Evolutionary conservation across 768 basidiomycete species (phyloP), one percentile per base, ranked within the genome.

Genomic region (Boletales sp.): DNA sequence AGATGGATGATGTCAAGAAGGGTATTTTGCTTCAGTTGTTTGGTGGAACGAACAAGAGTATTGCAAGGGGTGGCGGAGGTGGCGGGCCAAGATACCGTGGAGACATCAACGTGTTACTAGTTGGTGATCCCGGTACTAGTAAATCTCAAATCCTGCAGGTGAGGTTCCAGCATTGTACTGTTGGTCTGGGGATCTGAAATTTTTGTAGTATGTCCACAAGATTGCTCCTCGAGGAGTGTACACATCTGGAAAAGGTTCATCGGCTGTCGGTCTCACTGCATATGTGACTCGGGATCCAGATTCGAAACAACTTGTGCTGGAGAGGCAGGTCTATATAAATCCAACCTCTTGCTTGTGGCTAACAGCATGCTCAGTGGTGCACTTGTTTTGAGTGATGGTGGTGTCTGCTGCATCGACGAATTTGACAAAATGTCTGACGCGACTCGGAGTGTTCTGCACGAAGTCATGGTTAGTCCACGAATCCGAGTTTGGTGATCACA

Each of bases 381-480:
- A 0, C 82, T 97, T 11, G 94, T 96, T 2, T 71, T 97, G 52
- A 91, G 89, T 64, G 95, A 97, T 57, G 95, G 95, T 2, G 95
- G 94, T 66, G 93, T 97, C 5, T 97, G 94, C 66, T 98, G 95
- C 64, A 98, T 98, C 57, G 95, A 98, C 59, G 95, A 98, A 70
- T 98, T 99, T 59, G 96, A 99, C 73, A 99, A 99, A 70, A 99
- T 99, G 96, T 94, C 94, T 33, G 87, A 97, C 53, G 83, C 90
- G 5, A 98, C 96, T 39, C 86, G 96, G 41, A 97, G 96, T 64
- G 95, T 98, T 9, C 81, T 99, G 40, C 96, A 99, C 70, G 95
- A 98, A 82, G 94, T 96, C 14, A 98, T 98, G 95, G 90, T 91
- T 56, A 46, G 77, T 57, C 46, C 53, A 19, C 18, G 39, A 41